A percentile compares a stretch with the other conserved stretches of the same genome.
Evolutionary conservation across 1,284 basidiomycete species (phyloP).

Genomic region (Nidula niveotomentosa): DNA sequence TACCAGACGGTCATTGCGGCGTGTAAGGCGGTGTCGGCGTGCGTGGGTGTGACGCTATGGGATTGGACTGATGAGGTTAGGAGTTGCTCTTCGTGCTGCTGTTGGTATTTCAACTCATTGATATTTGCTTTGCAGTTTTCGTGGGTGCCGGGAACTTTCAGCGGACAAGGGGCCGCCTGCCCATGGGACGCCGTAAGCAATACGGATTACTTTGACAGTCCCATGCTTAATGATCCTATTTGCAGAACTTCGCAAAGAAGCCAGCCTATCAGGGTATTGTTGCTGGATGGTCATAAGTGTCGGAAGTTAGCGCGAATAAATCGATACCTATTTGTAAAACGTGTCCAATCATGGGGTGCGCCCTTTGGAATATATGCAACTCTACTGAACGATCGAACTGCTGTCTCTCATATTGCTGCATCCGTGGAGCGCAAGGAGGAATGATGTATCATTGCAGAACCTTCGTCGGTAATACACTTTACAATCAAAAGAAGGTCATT

Average conservation of each 20-base stretch:
- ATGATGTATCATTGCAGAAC: too few species aligned
- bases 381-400: too few species aligned
- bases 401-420: too few species aligned
- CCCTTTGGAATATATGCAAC: too few species aligned
- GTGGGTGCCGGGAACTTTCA: conserved; percentile 49
- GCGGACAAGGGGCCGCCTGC: conserved; percentile 46
- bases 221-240: neutral
- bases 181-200: conserved; percentile 37
- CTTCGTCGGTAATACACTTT: too few species aligned
- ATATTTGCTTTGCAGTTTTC: conserved; percentile 32
- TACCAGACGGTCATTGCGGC: conserved; percentile 53
- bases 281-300: neutral
- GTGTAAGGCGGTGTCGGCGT: conserved; percentile 47
- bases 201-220: neutral
- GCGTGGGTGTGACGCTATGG: conserved; percentile 56
- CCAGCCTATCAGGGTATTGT: conserved; percentile 37
- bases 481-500: too few species aligned
- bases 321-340: too few species aligned
- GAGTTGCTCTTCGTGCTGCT: neutral
- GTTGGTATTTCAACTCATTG: neutral
- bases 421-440: too few species aligned
- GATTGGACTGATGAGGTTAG: conserved; percentile 48
- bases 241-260: conserved; percentile 29
- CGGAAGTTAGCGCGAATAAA: too few species aligned
- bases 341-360: too few species aligned